Base-by-base conservation (phyloP, 306 rosid genomes). In the Prunus salicina region DNA sequence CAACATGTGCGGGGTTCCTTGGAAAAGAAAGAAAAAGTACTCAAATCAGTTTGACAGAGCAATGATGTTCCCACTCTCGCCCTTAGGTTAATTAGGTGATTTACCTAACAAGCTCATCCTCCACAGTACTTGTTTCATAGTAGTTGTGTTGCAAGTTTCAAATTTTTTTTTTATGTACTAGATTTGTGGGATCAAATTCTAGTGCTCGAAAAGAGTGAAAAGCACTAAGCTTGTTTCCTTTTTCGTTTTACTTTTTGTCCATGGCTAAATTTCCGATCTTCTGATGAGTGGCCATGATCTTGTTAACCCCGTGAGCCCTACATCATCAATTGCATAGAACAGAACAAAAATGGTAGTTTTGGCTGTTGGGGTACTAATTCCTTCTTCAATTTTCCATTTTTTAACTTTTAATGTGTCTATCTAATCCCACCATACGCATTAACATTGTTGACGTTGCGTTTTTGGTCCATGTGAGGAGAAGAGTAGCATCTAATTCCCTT, bases 381-480 rank as follows among this genome's bases (percentile, higher is more conserved):
- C 51, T 55, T 71, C 51, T 32, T 52, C 50, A 53, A 55, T 43
- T 53, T 55, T 32, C 38, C 13, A 34, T 71, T 51, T 9, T 55
- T 9, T 55, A 56, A 9, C 61, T 8, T 19, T 56, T 20, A 56
- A 20, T 24, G 18, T 22, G 12, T 25, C 9, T 1, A 6, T 38
- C 43, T 38, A 38, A 38, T 38, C 43, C 34, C 32, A 24, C 34
- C 64, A 22, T 0, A 7, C 18, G 18, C 34, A 55, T 34, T 67
- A 46, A 53, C 62, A 16, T 18, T 2, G 43, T 60, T 55, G 64
- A 46, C 5, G 63, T 66, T 8, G 65, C n/a, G 10, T 16, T 20
- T 38, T 69, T 10, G 34, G 52, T 27, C 83, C 80, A 80, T 61
- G 76, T 68, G 83, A 80, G 58, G 56, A 61, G 79, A 43, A 56